phyloP scores from a whole-genome alignment of 2,329 filamentous ascomycete genomes.

The Cytospora mali region DNA sequence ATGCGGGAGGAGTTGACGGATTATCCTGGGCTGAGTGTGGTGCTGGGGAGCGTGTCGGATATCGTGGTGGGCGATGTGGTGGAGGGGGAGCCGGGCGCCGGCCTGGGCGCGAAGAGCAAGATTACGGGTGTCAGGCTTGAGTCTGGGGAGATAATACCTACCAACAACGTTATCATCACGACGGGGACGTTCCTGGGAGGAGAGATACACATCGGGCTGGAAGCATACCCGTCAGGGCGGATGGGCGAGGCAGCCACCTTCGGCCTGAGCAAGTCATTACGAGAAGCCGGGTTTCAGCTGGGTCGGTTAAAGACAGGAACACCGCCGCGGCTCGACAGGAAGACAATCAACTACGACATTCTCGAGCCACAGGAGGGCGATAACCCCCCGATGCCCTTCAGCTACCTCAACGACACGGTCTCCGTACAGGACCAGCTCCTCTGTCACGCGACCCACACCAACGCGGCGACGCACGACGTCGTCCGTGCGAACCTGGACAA shows the following conservation, averaged over 20 bases:
- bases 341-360: slow-evolving; percentile 75
- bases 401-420: slow-evolving; percentile 80
- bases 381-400: slow-evolving; percentile 85
- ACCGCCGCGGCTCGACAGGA: slow-evolving; percentile 80
- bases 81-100: slow-evolving; percentile 55
- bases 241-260: slow-evolving; percentile 94
- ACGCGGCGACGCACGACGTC: slow-evolving; percentile 77
- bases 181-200: slow-evolving; percentile 95
- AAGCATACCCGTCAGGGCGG: slow-evolving; percentile 81
- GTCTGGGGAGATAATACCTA: slow-evolving; percentile 80
- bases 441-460: slow-evolving; percentile 90
- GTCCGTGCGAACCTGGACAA: slow-evolving; percentile 91
- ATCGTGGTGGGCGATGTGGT: slow-evolving; percentile 77
- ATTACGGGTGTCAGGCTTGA: slow-evolving; percentile 87
- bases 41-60: slow-evolving; percentile 89
- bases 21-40: slow-evolving; percentile 78
- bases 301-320: slow-evolving; percentile 95
- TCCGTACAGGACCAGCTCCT: slow-evolving; percentile 78
- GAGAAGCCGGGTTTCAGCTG: slow-evolving; percentile 84
- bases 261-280: slow-evolving; percentile 86
- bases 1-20: slow-evolving; percentile 84
- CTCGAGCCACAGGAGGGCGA: slow-evolving; percentile 80
- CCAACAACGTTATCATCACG: slow-evolving; percentile 85
- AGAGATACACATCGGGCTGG: slow-evolving; percentile 92
- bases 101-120: slow-evolving; percentile 59